Percentiles rank a stretch among this genome's conserved stretches.
phyloP scores from a whole-genome alignment of 257 asterid genomes.

The Oldenlandia corymbosa region DNA sequence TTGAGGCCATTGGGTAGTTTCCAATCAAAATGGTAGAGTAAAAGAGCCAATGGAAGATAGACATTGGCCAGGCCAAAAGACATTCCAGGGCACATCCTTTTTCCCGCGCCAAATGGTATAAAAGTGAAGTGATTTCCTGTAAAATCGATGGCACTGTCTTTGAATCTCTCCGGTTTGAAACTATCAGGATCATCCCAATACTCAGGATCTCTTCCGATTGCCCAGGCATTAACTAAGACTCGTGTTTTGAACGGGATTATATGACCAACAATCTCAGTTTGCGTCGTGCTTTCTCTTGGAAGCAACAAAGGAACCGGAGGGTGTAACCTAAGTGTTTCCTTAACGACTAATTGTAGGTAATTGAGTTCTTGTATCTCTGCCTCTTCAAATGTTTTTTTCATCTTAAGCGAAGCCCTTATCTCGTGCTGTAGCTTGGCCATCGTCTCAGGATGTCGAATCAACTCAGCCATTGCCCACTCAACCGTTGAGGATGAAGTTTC shows the following conservation, averaged over 20 bases:
- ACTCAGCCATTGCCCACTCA: conserved; percentile 25
- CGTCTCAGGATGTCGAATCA: conserved; percentile 16
- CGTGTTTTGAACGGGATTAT: not conserved
- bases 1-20: conserved; percentile 9
- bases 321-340: no score
- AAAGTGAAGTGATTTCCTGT: no score
- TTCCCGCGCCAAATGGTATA: no score
- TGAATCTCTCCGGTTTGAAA: no score
- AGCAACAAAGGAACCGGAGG: conserved; percentile 16
- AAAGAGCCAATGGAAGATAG: conserved; percentile 5
- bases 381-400: conserved; percentile 13
- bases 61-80: no score
- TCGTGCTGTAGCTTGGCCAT: conserved; percentile 27
- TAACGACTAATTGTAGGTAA: conserved; percentile 19
- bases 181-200: no score
- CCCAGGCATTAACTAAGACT: no score
- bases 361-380: conserved; percentile 4
- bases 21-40: conserved; percentile 31
- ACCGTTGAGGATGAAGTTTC: no score
- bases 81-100: no score
- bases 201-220: no score
- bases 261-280: conserved; percentile 12
- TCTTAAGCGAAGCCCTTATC: conserved; percentile 13
- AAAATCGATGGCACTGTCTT: no score
- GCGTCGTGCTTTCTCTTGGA: conserved; percentile 17